Base-by-base conservation (phyloP, 306 rosid species). In the Rosa persica region DNA sequence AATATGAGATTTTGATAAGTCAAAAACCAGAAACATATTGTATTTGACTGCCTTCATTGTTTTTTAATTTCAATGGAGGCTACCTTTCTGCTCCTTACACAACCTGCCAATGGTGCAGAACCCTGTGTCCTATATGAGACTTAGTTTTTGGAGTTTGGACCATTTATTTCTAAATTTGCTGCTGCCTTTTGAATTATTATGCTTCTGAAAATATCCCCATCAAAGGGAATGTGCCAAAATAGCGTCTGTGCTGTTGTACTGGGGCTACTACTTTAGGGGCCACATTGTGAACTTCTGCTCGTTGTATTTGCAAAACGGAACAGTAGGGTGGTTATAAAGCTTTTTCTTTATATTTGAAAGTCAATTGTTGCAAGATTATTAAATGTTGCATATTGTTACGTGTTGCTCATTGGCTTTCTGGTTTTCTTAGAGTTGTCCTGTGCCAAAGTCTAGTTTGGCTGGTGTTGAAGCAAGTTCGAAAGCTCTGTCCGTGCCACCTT, bases 401-500 rank as follows among this genome's bases (percentile, higher is more conserved):
- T 76, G 23, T 51, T 79, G 60, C 79, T 87, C 40, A 46, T 77
- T 71, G 17, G 72, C 64, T 43, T 85, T 64, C 75, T 78, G 79
- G 79, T 75, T 83, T 64, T 76, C 66, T 43, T 81, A 87, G 94
- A 83, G 55, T 83, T 79, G 39, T 38, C 73, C 84, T 55, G 72
- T 74, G 61, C 85, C 47, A 78, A 84, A 80, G 80, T 82, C 87
- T 67, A 68, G 75, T 60, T 79, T 57, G 57, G 87, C 81, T 78
- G 84, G 79, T 40, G 36, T 71, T 44, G 81, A 76, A 80, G 84
- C 83, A 60, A 87, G 79, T 83, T 67, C 64, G 78, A 89, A 74
- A 77, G 48, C 84, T 79, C 86, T 92, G 80, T 90, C 89, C 43
- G 73, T 87, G 67, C 98, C 97, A 73, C 97, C 98, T 23, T 82